Evolutionary conservation across 192 early-diverging fungal species (phyloP), one percentile per base, ranked within the genome.

Genomic region (Rhizophagus clarus): DNA sequence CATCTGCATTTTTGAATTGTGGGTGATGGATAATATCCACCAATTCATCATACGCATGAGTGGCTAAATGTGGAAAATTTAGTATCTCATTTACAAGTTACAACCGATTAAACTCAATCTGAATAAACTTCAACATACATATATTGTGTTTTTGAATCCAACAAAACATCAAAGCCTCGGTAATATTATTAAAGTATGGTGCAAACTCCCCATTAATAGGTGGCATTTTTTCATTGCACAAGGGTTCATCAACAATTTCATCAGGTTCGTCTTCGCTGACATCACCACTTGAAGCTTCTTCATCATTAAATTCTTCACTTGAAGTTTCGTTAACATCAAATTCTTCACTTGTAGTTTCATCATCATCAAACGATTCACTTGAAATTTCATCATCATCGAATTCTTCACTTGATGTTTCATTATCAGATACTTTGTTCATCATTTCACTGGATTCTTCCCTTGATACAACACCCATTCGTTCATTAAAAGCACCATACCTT

Each of bases 161-260:
- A n/a, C 37, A 42, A 72, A 72, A 72, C 37, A 72, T 42, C 1
- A 72, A 42, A 2, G 42, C 32, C 17, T 37, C 42, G 0, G 69
- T 72, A 24, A 72, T 42, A 9, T 72, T 72, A n/a, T 20, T 22
- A 32, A 72, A 72, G 42, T 72, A 72, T 72, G 70, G 70, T 2
- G n/a, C 37, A 8, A 47, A 72, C 2, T 47, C 40, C 28, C 70
- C 24, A 7, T 3, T 72, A 72, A 40, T 42, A 17, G 1, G 20
- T 3, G 2, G 42, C 0, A 72, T 26, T 72, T 47, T 7, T 24
- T 42, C 17, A 32, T 17, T 72, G 4, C 11, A 11, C 8, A 37
- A 42, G 31, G 17, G 12, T 4, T 72, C 15, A 42, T 72, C 69
- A 72, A 72, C 32, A 37, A 72, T 1, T 42, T 72, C 20, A 42